Evolutionary conservation across 768 basidiomycete genomes (phyloP).

Genomic region (Leccinellum albellum): DNA sequence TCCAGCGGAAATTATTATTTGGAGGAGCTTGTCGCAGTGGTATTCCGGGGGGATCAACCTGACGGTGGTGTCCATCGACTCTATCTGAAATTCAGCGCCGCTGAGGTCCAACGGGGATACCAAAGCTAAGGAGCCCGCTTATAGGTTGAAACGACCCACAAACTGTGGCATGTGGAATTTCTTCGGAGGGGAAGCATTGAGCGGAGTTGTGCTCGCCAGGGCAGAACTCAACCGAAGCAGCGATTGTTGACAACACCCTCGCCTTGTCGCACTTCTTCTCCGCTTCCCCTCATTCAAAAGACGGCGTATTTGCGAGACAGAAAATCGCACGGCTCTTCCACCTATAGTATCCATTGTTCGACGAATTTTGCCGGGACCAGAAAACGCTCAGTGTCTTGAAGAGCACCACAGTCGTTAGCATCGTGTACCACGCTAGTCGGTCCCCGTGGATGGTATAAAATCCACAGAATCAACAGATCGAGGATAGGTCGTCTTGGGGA

Average conservation of each 20-base stretch:
- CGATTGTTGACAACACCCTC: neutral
- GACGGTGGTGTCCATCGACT: neutral
- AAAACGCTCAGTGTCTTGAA: constrained; percentile 8
- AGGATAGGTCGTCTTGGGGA: neutral
- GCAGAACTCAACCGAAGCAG: neutral
- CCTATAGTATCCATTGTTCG: neutral
- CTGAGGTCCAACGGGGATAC: neutral
- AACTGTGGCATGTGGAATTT: constrained; percentile 12
- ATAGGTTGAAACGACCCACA: neutral
- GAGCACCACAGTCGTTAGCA: neutral
- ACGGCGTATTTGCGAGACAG: neutral
- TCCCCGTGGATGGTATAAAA: constrained; percentile 2
- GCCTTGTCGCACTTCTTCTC: neutral
- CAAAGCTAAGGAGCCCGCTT: neutral
- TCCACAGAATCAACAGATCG: constrained; percentile 2
- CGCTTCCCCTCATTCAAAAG: neutral
- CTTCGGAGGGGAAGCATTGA: constrained; percentile 5
- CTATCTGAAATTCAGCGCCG: neutral
- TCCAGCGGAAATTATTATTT: no score
- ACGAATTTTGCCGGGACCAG: neutral
- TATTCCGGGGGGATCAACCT: neutral
- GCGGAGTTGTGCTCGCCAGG: constrained; percentile 19
- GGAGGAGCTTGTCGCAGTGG: neutral
- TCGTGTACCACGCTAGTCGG: neutral
- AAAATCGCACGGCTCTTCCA: constrained; percentile 12